Conservation (phyloP, 768 basidiomycete genomes). For the Rhodocollybia butyracea region DNA sequence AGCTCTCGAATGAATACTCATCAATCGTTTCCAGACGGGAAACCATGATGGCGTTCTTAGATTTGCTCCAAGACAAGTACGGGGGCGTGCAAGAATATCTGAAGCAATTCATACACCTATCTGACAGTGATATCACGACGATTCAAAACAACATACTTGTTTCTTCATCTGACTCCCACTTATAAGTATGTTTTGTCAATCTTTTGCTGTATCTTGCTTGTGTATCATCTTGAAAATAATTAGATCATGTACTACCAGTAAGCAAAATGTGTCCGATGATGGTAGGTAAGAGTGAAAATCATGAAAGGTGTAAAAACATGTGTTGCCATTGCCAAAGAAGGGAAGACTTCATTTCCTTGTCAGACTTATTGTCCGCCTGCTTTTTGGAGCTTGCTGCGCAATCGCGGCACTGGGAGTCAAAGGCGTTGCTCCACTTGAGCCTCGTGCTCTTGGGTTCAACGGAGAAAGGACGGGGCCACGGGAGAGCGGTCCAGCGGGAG, state of each 20-base stretch:
- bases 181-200: neutral
- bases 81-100: slow-evolving; percentile 66
- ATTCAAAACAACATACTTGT: slow-evolving; percentile 45
- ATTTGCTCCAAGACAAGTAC: slow-evolving; percentile 59
- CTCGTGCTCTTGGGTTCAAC: slow-evolving; percentile 65
- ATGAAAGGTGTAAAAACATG: neutral
- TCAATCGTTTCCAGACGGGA: slow-evolving; percentile 46
- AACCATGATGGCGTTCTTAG: slow-evolving; percentile 73
- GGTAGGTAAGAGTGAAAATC: neutral
- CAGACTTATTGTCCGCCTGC: slow-evolving; percentile 40
- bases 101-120: slow-evolving; percentile 51
- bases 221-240: neutral
- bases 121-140: slow-evolving; percentile 56
- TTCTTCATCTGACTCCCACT: neutral
- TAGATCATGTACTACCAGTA: neutral
- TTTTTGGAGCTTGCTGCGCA: slow-evolving; percentile 30
- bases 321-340: neutral
- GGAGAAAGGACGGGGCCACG: slow-evolving; percentile 50
- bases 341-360: slow-evolving; percentile 24
- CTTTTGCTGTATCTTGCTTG: neutral
- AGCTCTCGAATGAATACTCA: neutral
- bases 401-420: slow-evolving; percentile 8
- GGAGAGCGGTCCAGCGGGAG: neutral
- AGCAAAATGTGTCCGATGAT: neutral
- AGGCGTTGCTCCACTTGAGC: slow-evolving; percentile 23